phyloP scores from a whole-genome alignment of 2,329 filamentous ascomycete genomes.

The Microdochium nivale region DNA sequence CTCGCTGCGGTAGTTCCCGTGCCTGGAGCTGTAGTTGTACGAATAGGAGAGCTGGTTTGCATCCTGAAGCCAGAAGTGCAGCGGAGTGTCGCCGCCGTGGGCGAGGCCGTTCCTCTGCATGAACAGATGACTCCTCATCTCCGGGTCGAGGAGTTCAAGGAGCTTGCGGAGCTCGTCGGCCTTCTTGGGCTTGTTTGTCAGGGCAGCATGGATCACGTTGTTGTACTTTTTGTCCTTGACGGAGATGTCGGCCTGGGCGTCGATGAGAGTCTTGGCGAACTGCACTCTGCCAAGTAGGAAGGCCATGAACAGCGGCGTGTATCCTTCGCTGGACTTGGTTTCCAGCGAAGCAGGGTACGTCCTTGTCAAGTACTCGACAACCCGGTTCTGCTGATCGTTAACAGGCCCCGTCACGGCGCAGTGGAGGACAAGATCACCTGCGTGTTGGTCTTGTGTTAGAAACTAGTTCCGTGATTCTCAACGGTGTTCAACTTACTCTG shows the following conservation, averaged over 20 bases:
- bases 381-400: slow-evolving; percentile 31
- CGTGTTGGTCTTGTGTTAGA: slow-evolving; percentile 9
- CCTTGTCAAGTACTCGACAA: slow-evolving; percentile 60
- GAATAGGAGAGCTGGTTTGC: slow-evolving; percentile 8
- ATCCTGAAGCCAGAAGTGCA: slow-evolving; percentile 48
- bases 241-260: slow-evolving; percentile 61
- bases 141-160: slow-evolving; percentile 48
- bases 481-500: slow-evolving; percentile 39
- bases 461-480: not conserved
- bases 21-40: slow-evolving; percentile 5
- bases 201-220: slow-evolving; percentile 61
- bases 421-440: slow-evolving; percentile 58
- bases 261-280: slow-evolving; percentile 52
- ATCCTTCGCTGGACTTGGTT: slow-evolving; percentile 44
- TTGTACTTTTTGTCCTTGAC: slow-evolving; percentile 49
- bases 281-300: slow-evolving; percentile 45
- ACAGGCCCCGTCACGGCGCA: slow-evolving; percentile 46
- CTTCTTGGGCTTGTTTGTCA: slow-evolving; percentile 19
- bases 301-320: slow-evolving; percentile 63
- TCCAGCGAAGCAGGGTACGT: slow-evolving; percentile 54
- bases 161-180: slow-evolving; percentile 32
- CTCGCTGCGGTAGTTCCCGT: not conserved
- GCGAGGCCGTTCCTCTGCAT: slow-evolving; percentile 44
- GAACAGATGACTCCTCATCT: slow-evolving; percentile 48
- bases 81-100: slow-evolving; percentile 50